A percentile compares a stretch with the other conserved stretches of the same genome.
These are phyloP conservation scores for Leccinum subspadiceum DNA, from an alignment of 1,284 basidiomycete genomes.

Conservation along the genomic window DNA sequence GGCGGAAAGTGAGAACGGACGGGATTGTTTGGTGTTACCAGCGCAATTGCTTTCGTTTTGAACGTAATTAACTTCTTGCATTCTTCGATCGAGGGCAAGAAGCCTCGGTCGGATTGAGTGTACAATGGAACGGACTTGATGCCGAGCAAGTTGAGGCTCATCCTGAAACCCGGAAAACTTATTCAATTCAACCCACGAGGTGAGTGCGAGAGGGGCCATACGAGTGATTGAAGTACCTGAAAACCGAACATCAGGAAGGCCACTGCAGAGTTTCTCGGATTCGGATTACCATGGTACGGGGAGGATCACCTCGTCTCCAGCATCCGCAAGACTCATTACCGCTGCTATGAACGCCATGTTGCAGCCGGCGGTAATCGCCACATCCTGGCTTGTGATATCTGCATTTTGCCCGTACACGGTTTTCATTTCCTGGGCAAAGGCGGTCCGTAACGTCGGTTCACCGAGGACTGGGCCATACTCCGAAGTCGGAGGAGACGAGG, in stretches of 20 bases:
- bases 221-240: slow-evolving; percentile 78
- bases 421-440: slow-evolving; percentile 67
- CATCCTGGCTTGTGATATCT: slow-evolving; percentile 53
- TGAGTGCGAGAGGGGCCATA: slow-evolving; percentile 31
- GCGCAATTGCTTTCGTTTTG: slow-evolving; percentile 67
- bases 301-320: slow-evolving; percentile 76
- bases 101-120: slow-evolving; percentile 55
- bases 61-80: slow-evolving; percentile 53
- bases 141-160: slow-evolving; percentile 69
- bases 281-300: slow-evolving; percentile 68
- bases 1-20: slow-evolving; percentile 37
- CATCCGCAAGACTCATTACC: slow-evolving; percentile 64
- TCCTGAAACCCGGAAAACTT: slow-evolving; percentile 41
- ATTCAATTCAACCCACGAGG: background rate
- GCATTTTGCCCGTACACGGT: slow-evolving; percentile 51
- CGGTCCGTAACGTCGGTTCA: slow-evolving; percentile 54
- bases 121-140: slow-evolving; percentile 63
- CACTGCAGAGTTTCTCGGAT: background rate
- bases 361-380: slow-evolving; percentile 65
- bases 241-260: slow-evolving; percentile 8
- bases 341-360: slow-evolving; percentile 71
- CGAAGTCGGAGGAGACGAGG: slow-evolving; percentile 47
- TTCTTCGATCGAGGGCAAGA: slow-evolving; percentile 54
- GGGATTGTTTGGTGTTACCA: slow-evolving; percentile 77
- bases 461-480: slow-evolving; percentile 73